phyloP scores from a whole-genome alignment of 306 rosid species.

The Urtica urens region DNA sequence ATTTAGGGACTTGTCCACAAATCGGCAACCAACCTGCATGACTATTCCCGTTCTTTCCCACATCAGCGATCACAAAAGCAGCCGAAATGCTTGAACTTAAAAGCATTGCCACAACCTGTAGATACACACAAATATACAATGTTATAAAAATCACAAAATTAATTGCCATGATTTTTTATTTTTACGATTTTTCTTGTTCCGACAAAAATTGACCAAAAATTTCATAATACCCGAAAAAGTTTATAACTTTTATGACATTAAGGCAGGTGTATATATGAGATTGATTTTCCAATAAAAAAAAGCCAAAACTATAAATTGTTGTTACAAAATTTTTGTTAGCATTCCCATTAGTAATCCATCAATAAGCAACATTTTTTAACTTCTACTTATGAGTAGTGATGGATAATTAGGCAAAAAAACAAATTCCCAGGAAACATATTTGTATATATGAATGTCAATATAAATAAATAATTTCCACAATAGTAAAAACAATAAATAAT shows the following conservation, averaged over 20 bases:
- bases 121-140: not conserved
- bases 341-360: too few species aligned
- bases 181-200: too few species aligned
- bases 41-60: conserved; percentile 48
- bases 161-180: too few species aligned
- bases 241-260: too few species aligned
- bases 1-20: conserved; percentile 49
- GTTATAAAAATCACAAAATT: not conserved
- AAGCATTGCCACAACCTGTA: conserved; percentile 28
- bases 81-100: conserved; percentile 42
- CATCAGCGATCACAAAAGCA: conserved; percentile 35
- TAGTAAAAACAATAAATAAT: too few species aligned
- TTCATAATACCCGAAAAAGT: too few species aligned
- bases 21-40: conserved; percentile 51
- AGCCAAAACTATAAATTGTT: too few species aligned
- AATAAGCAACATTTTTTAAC: too few species aligned
- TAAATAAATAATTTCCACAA: not conserved
- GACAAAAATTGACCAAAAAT: too few species aligned
- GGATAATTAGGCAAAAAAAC: not conserved
- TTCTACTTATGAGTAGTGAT: too few species aligned
- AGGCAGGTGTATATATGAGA: too few species aligned
- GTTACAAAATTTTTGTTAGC: too few species aligned
- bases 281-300: not conserved
- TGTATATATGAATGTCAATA: not conserved
- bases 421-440: not conserved